These are phyloP conservation scores for Plasmodium sp. DNA, from an alignment of 169 alveolate genomes.

Conservation along the genomic window DNA sequence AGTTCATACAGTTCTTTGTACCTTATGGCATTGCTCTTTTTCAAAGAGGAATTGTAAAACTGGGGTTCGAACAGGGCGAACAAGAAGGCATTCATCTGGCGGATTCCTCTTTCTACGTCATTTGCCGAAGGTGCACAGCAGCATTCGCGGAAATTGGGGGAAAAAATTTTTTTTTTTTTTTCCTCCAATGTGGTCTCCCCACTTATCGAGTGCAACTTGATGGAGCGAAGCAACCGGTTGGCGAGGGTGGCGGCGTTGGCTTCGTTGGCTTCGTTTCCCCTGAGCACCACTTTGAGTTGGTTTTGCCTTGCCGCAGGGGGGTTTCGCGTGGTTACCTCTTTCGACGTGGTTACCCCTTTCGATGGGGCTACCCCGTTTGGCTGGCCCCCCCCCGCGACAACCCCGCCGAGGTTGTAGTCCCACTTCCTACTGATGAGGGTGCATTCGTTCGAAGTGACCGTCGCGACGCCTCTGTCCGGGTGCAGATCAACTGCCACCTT, in stretches of 20 bases:
- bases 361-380: too few relatives aligned
- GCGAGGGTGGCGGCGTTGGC: not conserved
- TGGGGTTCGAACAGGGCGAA: conserved; percentile 28
- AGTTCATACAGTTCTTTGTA: conserved; percentile 49
- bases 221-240: not conserved
- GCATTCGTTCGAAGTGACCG: conserved; percentile 18
- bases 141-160: not conserved
- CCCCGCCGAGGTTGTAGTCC: not conserved
- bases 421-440: conserved; percentile 13
- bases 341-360: not conserved
- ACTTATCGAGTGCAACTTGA: not conserved
- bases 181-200: not conserved
- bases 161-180: not conserved
- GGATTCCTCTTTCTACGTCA: not conserved
- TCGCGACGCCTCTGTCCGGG: not conserved
- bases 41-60: conserved; percentile 38
- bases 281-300: not conserved
- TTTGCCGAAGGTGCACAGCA: not conserved
- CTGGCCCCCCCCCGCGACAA: not conserved
- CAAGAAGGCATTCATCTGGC: conserved; percentile 2
- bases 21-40: not conserved
- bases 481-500: not conserved
- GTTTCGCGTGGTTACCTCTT: not conserved
- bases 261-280: too few relatives aligned
- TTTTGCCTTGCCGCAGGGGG: not conserved